Conservation (phyloP, 2,329 filamentous ascomycete species). For the Penicillium sclerotigenum region DNA sequence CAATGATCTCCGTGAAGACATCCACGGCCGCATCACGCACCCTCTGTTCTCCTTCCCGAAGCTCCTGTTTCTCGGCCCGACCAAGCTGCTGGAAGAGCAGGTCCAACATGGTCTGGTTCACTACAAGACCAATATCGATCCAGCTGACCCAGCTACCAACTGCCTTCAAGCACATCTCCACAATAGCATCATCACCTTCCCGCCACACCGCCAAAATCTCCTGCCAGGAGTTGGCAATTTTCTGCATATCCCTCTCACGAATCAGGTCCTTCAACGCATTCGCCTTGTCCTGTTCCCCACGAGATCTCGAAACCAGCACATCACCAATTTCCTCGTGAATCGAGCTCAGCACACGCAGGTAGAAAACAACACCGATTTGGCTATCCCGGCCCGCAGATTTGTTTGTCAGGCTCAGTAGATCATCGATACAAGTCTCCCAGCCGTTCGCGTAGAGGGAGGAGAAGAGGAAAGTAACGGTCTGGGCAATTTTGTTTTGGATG, state of each 20-base stretch:
- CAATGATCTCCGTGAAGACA: conserved; percentile 90
- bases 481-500: conserved; percentile 95
- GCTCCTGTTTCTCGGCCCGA: conserved; percentile 60
- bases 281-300: conserved; percentile 77
- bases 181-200: conserved; percentile 65
- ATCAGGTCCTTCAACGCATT: conserved; percentile 88
- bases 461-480: conserved; percentile 93
- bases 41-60: conserved; percentile 70
- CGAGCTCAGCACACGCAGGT: conserved; percentile 81
- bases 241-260: conserved; percentile 79
- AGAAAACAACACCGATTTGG: conserved; percentile 72
- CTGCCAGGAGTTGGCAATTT: conserved; percentile 86
- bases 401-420: conserved; percentile 75
- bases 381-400: conserved; percentile 64
- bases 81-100: conserved; percentile 83
- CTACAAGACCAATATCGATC: conserved; percentile 93
- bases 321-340: conserved; percentile 98
- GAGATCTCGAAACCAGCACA: conserved; percentile 74
- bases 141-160: conserved; percentile 97
- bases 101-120: conserved; percentile 83
- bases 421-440: conserved; percentile 88
- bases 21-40: conserved; percentile 90
- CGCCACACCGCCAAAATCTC: conserved; percentile 79
- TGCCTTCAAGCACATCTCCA: conserved; percentile 87
- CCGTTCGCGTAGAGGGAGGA: conserved; percentile 78